Conservation (phyloP, 352 stramenopile genomes). For the Phytophthora ohioensis region DNA sequence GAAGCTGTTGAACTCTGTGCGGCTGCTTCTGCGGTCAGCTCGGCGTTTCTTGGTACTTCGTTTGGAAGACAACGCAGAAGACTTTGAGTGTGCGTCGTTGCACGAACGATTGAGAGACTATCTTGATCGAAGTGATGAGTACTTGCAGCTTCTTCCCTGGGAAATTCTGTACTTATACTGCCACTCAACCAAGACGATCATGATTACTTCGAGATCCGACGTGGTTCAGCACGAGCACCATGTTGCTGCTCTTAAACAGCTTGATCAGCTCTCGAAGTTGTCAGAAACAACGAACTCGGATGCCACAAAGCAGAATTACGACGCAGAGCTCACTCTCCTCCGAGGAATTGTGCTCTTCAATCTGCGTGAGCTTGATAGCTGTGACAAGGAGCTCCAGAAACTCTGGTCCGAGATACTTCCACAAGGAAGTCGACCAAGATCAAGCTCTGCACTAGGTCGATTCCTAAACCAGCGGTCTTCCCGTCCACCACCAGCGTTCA, state of each 20-base stretch:
- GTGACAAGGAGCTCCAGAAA: conserved; percentile 34
- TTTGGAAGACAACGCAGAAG: conserved; percentile 26
- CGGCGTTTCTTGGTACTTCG: conserved; percentile 41
- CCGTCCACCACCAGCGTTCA: conserved; percentile 32
- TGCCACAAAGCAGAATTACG: conserved; percentile 1
- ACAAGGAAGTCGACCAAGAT: conserved; percentile 13
- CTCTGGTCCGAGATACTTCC: conserved; percentile 35
- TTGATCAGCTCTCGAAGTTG: conserved; percentile 14
- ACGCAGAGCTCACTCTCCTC: conserved; percentile 43
- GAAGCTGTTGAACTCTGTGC: conserved; percentile 44
- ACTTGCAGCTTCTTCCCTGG: conserved; percentile 43
- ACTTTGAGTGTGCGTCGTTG: conserved; percentile 43
- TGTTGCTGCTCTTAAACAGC: conserved; percentile 19
- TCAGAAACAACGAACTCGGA: neutral
- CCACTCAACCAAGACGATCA: conserved; percentile 29
- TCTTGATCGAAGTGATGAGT: conserved; percentile 38
- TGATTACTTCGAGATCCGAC: neutral
- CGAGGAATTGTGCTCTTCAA: conserved; percentile 50
- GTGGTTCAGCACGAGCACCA: conserved; percentile 18
- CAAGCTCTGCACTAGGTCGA: conserved; percentile 15
- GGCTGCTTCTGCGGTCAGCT: conserved; percentile 50
- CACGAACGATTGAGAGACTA: conserved; percentile 38
- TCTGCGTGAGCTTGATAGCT: conserved; percentile 29
- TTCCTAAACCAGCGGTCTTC: conserved; percentile 13
- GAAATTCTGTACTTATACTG: conserved; percentile 55